phyloP scores from a whole-genome alignment of 495 filamentous ascomycete genomes.

The Chaetomidium leptoderma region DNA sequence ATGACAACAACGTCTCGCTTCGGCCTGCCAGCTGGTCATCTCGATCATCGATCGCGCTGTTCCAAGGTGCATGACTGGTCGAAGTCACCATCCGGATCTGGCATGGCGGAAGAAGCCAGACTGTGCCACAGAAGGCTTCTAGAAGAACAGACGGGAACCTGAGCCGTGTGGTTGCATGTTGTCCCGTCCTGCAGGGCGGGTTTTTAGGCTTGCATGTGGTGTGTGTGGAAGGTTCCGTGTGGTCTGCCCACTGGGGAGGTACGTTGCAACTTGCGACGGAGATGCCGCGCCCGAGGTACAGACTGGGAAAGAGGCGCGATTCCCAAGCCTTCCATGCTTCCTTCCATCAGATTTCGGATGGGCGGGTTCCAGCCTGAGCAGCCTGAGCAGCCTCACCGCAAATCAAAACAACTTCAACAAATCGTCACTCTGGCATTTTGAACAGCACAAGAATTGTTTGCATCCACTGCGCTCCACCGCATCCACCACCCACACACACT shows the following conservation, averaged over 20 bases:
- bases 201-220: conserved; percentile 8
- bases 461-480: background rate
- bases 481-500: too few species aligned
- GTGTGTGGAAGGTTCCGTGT: conserved; percentile 4
- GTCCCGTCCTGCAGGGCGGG: too few species aligned
- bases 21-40: background rate
- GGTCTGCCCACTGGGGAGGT: too few species aligned
- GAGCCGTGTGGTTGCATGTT: background rate
- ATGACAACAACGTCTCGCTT: background rate
- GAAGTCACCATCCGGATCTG: conserved; percentile 6
- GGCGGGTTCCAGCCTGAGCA: too few species aligned
- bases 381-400: too few species aligned
- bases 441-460: background rate
- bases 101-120: conserved; percentile 11
- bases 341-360: conserved; percentile 1
- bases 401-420: too few species aligned
- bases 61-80: background rate
- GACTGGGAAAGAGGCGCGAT: background rate
- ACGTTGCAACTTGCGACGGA: conserved; percentile 6
- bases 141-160: too few species aligned
- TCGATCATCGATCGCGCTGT: background rate
- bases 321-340: background rate
- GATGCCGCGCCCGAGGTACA: conserved; percentile 5
- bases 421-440: background rate
- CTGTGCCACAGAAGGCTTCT: conserved; percentile 8